A percentile compares a stretch with the other conserved stretches of the same genome.
phyloP scores from a whole-genome alignment of 2,329 filamentous ascomycete genomes.

The Cladophialophora psammophila region DNA sequence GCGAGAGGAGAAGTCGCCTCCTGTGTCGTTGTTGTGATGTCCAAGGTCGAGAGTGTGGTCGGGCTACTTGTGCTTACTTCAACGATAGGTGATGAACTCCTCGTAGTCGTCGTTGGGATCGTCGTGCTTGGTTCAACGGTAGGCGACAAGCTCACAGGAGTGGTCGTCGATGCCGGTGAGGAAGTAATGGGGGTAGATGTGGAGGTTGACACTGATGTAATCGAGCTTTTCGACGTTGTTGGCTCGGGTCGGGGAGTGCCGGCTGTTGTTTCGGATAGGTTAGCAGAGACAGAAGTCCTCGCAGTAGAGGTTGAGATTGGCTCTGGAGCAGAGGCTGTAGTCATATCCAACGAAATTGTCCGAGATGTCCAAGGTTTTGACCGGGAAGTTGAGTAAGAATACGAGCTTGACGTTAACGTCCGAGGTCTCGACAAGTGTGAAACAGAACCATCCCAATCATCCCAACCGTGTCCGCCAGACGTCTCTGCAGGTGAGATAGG shows the following conservation, averaged over 20 bases:
- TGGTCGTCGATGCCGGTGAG: conserved; percentile 9
- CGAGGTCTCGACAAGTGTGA: conserved; percentile 1
- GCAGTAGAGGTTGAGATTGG: background rate
- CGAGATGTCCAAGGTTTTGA: background rate
- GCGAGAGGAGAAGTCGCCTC: background rate
- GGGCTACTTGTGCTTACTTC: background rate
- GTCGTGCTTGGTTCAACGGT: background rate
- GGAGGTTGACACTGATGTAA: background rate
- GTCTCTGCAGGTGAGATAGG: conserved; percentile 7
- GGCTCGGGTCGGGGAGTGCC: background rate
- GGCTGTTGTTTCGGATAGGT: background rate
- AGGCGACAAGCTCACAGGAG: background rate
- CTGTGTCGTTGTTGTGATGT: background rate
- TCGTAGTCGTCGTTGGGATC: conserved; percentile 3
- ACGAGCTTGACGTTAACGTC: conserved; percentile 7
- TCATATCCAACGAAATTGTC: background rate
- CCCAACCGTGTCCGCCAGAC: conserved; percentile 9
- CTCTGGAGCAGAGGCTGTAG: background rate
- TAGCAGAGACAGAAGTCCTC: conserved; percentile 7
- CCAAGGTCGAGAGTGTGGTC: background rate
- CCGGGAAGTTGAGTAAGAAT: conserved; percentile 1
- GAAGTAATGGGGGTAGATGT: background rate
- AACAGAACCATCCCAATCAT: conserved; percentile 13
- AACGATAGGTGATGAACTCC: conserved; percentile 3
- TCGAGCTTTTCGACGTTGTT: conserved; percentile 1